Base-by-base conservation (phyloP, 1,284 basidiomycete genomes). In the Moesziomyces parantarcticus region DNA sequence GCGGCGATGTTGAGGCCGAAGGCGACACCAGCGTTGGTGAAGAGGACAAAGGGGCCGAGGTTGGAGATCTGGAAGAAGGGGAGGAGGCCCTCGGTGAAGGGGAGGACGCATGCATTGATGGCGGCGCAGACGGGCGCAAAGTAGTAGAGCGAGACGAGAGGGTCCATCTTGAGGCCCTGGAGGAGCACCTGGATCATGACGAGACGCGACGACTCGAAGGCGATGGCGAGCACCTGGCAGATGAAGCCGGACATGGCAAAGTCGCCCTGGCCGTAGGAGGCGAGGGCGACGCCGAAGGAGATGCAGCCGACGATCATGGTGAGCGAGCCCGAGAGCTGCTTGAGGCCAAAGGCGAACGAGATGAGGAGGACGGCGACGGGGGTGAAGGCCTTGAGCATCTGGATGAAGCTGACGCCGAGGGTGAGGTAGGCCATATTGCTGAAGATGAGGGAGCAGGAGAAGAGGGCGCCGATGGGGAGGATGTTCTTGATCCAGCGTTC, bases 341-440 rank as follows among this genome's bases (percentile, higher is more conserved):
- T 91, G 67, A 95, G 90, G 72, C 91, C 90, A 87, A 92, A 92
- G 1, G 89, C 87, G 88, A 95, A 97, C 9, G 94, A 95, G 81
- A 97, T 95, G 74, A 98, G 88, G 34, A 98, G 89, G 77, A 98
- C 97, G 1, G 94, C 93, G 16, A 97, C 95, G 0, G 95, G 94
- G n/a, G 89, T 92, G 86, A 98, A 98, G 9, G 95, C 96, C 89
- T 97, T 97, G 86, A 97, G 91, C 95, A 98, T 98, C 84, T 97
- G 95, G 76, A 97, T 97, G 85, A 95, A 97, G 1, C 92, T 90
- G 29, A 97, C 92, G 69, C 89, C 91, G 58, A 98, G 89, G 68
- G 93, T 91, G 36, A 97, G 90, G 84, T 97, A 97, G 16, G 95
- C 94, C 57, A 92, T 94, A 86, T 97, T 97, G 85, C 91, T 92